These are phyloP conservation scores for Hydrangea macrophylla DNA, from an alignment of 148 eudicot species.

Conservation along the genomic window DNA sequence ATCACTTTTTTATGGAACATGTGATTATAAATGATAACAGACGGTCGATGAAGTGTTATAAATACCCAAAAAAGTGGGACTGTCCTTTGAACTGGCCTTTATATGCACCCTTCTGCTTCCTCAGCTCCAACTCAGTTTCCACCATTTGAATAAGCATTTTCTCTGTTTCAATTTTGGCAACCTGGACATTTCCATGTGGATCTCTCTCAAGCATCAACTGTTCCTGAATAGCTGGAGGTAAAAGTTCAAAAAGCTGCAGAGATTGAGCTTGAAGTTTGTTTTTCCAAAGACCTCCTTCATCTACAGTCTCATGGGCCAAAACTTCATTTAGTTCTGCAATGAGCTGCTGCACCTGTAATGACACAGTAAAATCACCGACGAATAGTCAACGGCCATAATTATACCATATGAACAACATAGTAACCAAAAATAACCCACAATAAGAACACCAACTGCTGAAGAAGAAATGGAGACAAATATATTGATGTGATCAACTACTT, in stretches of 20 bases:
- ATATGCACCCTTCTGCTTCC: constrained; percentile 62
- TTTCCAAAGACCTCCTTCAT: constrained; percentile 84
- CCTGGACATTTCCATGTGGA: constrained; percentile 99
- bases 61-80: constrained; percentile 95
- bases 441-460: not conserved
- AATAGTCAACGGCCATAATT: too few species aligned
- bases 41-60: not conserved
- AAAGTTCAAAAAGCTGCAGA: constrained; percentile 59
- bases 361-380: constrained; percentile 5
- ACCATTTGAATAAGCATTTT: constrained; percentile 99
- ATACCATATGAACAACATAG: constrained; percentile 2
- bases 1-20: not conserved
- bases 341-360: constrained; percentile 85
- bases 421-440: not conserved
- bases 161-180: constrained; percentile 96
- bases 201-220: constrained; percentile 97
- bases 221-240: constrained; percentile 86
- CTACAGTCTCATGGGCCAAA: constrained; percentile 74
- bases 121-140: constrained; percentile 79
- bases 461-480: not conserved
- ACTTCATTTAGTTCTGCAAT: constrained; percentile 86
- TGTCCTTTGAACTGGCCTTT: constrained; percentile 76
- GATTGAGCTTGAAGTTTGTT: constrained; percentile 64
- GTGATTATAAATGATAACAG: not conserved
- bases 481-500: not conserved